Base-by-base conservation (phyloP, 306 rosid species). In the Biancaea sappan region DNA sequence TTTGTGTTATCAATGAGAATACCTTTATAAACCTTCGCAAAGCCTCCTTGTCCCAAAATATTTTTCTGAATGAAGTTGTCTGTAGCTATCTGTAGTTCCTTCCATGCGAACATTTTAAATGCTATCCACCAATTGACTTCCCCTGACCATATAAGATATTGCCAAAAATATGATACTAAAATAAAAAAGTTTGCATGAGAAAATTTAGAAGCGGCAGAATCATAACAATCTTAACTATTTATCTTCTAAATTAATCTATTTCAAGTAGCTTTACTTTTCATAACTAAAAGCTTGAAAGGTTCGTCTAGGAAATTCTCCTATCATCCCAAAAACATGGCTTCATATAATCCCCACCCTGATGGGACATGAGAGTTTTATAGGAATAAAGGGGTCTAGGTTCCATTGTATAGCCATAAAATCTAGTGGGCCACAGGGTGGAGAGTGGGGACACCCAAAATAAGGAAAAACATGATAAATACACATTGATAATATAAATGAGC, bases 11-110 rank as follows among this genome's bases (percentile, higher is more conserved):
- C 97, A 28, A 78, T 46, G 59, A 93, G 83, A 83, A 91, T 84
- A 76, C 98, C 98, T 85, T 88, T 91, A 69, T 93, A 93, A 77
- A 93, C 97, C 85, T 91, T 93, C 71, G 97, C 98, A 77, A 93
- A 93, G 56, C 98, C 98, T 73, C 98, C 98, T 85, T 91, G 97
- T 73, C 98, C 98, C 53, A 93, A 65, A 72, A 93, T 88, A 79
- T 91, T 88, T 78, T 81, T 89, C 82, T 93, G 96, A 6, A 80
- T 89, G 78, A 93, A 93, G 81, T 84, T 81, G 76, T 91, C 94
- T 58, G 97, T 91, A 69, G 98, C 97, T 24, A 91, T 46, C 83
- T 89, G 98, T 46, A 93, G 81, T 74, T 93, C 97, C 80, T 90
- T 86, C 98, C 96, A 91, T 35, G 83, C 58, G 84, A 93, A 93